Base-by-base conservation (phyloP, 2,329 filamentous ascomycete genomes). In the Colletotrichum siamense region DNA sequence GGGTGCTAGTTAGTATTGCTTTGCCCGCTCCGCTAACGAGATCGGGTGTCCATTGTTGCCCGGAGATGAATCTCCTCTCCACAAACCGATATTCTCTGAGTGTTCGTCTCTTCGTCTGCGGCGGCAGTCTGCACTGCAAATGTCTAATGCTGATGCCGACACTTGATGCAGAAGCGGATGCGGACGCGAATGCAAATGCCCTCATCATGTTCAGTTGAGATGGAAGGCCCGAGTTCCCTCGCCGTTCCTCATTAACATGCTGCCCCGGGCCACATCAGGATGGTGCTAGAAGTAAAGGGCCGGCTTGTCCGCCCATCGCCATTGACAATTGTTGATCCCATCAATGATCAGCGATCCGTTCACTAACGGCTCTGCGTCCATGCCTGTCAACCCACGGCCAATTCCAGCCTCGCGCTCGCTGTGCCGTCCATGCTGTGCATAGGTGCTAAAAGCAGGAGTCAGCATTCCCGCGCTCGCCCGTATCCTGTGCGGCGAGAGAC, bases 1-100 rank as follows among this genome's bases (percentile, higher is more conserved):
- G 22, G 44, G 44, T 49, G 26, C 22, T 6, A 32, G 65, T n/a
- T 67, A 44, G 69, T 52, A 44, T 72, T 70, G 26, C 34, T 63
- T 26, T 57, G 28, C 55, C 12, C 59, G 26, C 55, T 63, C 55
- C 73, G 63, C 69, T 57, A 68, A 34, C 39, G 62, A 75, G 73
- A 72, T 75, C 73, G 69, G 44, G 69, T 69, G 64, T 65, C 73
- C 57, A 76, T 59, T 64, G 59, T 73, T 61, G 69, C 64, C 73
- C 73, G 64, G 73, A 76, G 70, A 76, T 73, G 73, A 76, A 69
- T 67, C 69, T 61, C 70, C 73, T 52, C 73, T 69, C 70, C 73
- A 49, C 73, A 73, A 69, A 75, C 28, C 26, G 62, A 52, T 39
- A 66, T 24, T 32, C 18, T 24, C 39, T 13, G n/a, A 52, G 44